Percentiles rank a stretch among this genome's conserved stretches.
phyloP scores from a whole-genome alignment of 75 land plant genomes.

The Pinus albicaulis region DNA sequence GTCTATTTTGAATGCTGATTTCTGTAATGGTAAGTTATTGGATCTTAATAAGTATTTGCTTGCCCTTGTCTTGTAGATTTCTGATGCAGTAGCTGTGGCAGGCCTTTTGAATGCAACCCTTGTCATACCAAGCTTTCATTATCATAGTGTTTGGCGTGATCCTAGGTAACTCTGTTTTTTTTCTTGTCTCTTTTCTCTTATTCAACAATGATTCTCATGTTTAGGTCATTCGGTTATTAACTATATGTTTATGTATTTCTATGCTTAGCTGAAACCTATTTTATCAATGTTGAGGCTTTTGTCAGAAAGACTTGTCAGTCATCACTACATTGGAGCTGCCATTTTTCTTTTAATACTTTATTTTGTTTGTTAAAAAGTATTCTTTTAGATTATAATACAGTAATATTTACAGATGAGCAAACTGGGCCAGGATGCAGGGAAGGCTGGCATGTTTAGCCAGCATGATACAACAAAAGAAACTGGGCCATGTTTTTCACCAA shows the following conservation, averaged over 20 bases:
- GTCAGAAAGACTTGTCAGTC: no score
- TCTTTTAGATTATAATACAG: no score
- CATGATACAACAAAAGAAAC: no score
- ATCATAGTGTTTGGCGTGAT: conserved; percentile 80
- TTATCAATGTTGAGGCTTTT: no score
- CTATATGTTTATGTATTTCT: not conserved
- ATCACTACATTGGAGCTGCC: no score
- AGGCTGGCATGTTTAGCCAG: no score
- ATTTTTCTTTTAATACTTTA: no score
- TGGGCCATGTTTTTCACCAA: no score
- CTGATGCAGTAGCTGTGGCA: conserved; percentile 95
- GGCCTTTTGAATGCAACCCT: conserved; percentile 78
- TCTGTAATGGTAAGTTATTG: not conserved
- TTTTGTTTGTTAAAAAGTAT: no score
- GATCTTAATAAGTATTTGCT: not conserved
- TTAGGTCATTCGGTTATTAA: not conserved
- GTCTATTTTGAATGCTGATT: not conserved
- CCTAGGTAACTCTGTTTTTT: conserved; percentile 37
- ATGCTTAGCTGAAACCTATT: not conserved
- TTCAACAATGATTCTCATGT: not conserved
- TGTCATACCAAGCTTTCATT: conserved; percentile 74
- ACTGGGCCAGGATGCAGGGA: no score
- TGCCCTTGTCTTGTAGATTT: conserved; percentile 55
- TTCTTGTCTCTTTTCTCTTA: not conserved
- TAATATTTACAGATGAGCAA: no score